These are phyloP conservation scores for Diaporthe sp. DNA, from an alignment of 2,329 filamentous ascomycete genomes.

Conservation along the genomic window DNA sequence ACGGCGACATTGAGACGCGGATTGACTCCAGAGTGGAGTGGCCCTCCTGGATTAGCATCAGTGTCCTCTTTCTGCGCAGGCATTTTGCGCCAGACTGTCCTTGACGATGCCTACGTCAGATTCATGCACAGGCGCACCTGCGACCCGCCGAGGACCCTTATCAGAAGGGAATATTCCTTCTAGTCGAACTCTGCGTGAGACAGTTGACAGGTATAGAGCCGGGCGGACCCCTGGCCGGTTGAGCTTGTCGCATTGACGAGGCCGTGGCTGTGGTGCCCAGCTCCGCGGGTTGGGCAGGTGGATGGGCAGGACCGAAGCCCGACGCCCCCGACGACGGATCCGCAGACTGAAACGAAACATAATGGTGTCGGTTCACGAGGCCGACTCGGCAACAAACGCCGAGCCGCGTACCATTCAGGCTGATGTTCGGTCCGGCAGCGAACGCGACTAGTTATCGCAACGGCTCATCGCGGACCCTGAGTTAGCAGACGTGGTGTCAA, in stretches of 20 bases:
- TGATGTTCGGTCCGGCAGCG: not conserved
- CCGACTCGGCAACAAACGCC: conserved; percentile 15
- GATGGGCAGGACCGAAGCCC: not conserved
- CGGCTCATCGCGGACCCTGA: not conserved
- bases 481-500: not conserved
- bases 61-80: conserved; percentile 2
- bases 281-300: conserved; percentile 4
- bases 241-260: conserved; percentile 19
- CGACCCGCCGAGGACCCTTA: conserved; percentile 13
- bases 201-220: not conserved
- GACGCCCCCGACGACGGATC: not conserved
- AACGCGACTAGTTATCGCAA: not conserved
- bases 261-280: conserved; percentile 19
- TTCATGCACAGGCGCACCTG: conserved; percentile 6
- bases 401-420: not conserved
- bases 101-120: conserved; percentile 26
- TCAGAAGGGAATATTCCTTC: conserved; percentile 3
- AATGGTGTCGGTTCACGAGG: conserved; percentile 1
- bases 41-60: not conserved
- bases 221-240: conserved; percentile 16
- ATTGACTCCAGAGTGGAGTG: conserved; percentile 11
- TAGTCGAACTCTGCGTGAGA: conserved; percentile 27
- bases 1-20: conserved; percentile 1
- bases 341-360: conserved; percentile 22
- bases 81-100: conserved; percentile 1